Evolutionary conservation across 805 yeast species (phyloP), one percentile per base, ranked within the genome.

Genomic region (Sugiyamaella chiloensis): DNA sequence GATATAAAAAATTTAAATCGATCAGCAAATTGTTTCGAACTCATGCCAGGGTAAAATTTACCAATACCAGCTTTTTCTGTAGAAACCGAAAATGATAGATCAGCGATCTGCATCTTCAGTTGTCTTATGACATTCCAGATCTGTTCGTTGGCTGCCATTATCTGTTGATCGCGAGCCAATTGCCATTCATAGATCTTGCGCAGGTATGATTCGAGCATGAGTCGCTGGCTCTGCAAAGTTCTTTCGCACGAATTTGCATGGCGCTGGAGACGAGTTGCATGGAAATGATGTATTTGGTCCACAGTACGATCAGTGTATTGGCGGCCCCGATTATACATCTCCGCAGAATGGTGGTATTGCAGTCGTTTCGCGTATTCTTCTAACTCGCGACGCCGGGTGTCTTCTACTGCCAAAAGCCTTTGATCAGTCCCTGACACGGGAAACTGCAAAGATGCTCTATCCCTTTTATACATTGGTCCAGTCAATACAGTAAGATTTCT

Each of bases 111-210:
- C 27, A 24, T 16, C 40, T 43, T 32, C 5, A 43, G 40, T 16
- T 43, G 32, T 8, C 41, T 37, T 12, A 43, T 23, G 5, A 32
- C 23, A 17, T 12, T n/a, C 31, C 42, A 23, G 16, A 24, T 32
- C 23, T 43, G 31, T 8, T 43, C 32, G 9, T 43, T 14, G 31
- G 39, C 42, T 4, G 24, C 24, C 24, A 29, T 20, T 5, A 29
- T 27, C 36, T 41, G 44, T 4, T 41, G 36, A 19, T 29, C 20
- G 7, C 40, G 21, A 4, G 24, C 23, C 8, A 26, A 19, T 32
- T 43, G 46, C 46, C 46, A 43, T 34, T 43, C 40, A 23, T 34
- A 34, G 24, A 43, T 16, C n/a, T 34, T 24, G 14, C 40, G 8
- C 30, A 43, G 20, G 31, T 43, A 43, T 12, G 37, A n/a, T 16